phyloP scores from a whole-genome alignment of 2,329 filamentous ascomycete species.

The Stagonosporopsis rhizophila region DNA sequence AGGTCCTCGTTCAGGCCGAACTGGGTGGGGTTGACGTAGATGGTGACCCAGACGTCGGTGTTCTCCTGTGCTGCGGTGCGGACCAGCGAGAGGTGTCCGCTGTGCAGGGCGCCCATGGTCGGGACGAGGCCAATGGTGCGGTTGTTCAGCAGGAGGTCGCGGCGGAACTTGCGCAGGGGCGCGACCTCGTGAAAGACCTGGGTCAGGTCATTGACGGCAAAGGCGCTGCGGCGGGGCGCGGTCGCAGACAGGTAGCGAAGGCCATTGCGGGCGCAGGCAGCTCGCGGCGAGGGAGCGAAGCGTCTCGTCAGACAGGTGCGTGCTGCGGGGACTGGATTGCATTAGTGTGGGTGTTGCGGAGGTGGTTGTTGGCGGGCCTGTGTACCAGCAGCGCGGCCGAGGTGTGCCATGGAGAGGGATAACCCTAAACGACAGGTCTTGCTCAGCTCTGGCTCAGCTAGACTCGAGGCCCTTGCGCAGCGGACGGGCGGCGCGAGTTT shows the following conservation, averaged over 20 bases:
- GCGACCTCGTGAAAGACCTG: constrained; percentile 79
- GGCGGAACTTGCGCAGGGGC: constrained; percentile 73
- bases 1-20: constrained; percentile 91
- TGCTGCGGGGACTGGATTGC: no score
- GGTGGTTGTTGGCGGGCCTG: no score
- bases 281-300: no score
- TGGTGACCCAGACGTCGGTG: constrained; percentile 84
- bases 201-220: constrained; percentile 52
- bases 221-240: constrained; percentile 26
- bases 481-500: no score
- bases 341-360: no score
- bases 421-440: no score
- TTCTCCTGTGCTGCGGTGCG: constrained; percentile 84
- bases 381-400: no score
- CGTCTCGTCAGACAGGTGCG: no score
- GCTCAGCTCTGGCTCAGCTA: no score
- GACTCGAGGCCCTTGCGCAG: no score
- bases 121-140: constrained; percentile 86
- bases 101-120: constrained; percentile 97
- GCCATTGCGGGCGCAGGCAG: constrained; percentile 11
- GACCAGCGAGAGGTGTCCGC: constrained; percentile 86
- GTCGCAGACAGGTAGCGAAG: constrained; percentile 32
- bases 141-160: constrained; percentile 68
- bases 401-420: no score
- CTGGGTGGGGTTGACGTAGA: constrained; percentile 97